phyloP scores from a whole-genome alignment of 148 eudicot species.

The Drosera capensis region DNA sequence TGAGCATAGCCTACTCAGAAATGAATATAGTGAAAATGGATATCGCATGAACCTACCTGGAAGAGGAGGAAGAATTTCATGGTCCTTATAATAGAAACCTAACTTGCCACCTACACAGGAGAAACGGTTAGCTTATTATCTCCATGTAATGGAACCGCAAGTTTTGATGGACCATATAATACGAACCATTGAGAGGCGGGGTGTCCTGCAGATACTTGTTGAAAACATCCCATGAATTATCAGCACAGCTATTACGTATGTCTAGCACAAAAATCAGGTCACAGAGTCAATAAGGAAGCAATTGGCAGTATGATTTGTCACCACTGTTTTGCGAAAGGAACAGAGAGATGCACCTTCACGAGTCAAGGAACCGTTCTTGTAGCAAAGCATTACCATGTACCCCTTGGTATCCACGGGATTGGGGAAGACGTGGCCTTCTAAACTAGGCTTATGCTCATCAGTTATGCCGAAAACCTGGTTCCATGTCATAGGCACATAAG shows the following conservation, averaged over 20 bases:
- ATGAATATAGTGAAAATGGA: not conserved
- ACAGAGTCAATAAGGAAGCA: slow-evolving; percentile 3
- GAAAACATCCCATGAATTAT: slow-evolving; percentile 73
- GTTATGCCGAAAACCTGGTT: slow-evolving; percentile 77
- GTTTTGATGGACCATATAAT: not conserved
- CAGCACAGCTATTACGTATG: slow-evolving; percentile 54
- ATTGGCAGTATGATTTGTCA: too few relatives aligned
- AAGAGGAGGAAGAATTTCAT: slow-evolving; percentile 81
- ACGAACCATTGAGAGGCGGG: slow-evolving; percentile 69
- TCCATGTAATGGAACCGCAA: too few relatives aligned
- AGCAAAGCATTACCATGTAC: slow-evolving; percentile 85
- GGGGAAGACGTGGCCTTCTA: slow-evolving; percentile 92
- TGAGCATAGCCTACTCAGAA: not conserved
- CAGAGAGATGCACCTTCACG: slow-evolving; percentile 54
- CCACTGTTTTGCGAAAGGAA: too few relatives aligned
- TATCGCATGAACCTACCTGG: slow-evolving; percentile 35
- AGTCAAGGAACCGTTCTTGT: slow-evolving; percentile 86
- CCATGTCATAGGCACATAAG: not conserved
- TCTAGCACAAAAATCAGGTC: slow-evolving; percentile 24
- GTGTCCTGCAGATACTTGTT: slow-evolving; percentile 50
- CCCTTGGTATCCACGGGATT: slow-evolving; percentile 77
- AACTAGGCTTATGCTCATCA: slow-evolving; percentile 51
- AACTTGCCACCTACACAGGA: slow-evolving; percentile 57
- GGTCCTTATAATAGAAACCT: slow-evolving; percentile 89
- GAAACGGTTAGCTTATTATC: too few relatives aligned